Base-by-base conservation (phyloP, 2,329 filamentous ascomycete species). In the Rhynchosporium graminicola region DNA sequence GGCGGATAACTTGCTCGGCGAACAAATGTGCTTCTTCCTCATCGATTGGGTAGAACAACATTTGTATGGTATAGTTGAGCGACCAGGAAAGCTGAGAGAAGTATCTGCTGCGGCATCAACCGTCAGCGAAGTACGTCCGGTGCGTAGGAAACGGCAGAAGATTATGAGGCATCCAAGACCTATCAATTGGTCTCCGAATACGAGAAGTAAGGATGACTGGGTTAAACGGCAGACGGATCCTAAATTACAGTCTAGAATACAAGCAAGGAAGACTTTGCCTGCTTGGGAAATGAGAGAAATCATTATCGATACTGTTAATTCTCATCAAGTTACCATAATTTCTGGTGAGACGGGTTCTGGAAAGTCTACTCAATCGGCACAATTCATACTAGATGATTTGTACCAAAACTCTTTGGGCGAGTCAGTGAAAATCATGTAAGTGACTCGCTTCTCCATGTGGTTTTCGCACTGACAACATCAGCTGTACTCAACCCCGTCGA, bases 301-400 rank as follows among this genome's bases (percentile, higher is more conserved):
- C 1, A 91, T 99, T 36, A 85, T 98, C 9, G 76, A 83, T 26
- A 89, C 90, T 0, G 90, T 99, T 55, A 83, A 83, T 47, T 79
- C 82, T 4, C 87, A 94, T 71, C 89, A 97, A 75, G 92, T 99
- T 57, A 97, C 92, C 0, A 97, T 99, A 71, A 95, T 99, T 70
- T 96, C 93, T 48, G 95, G 95, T 69, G 95, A 98, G 77, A 99
- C 95, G 3, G 95, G 95, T 59, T 97, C 92, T 20, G 95, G 95
- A 73, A 99, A 99, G 77, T 97, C 91, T 55, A 98, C 95, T 0
- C 95, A 99, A 75, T 95, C 92, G 2, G 92, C 98, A 40, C 95
- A 99, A 75, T 99, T 98, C 75, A 83, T 99, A 48, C 81, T 99
- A 1, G 95, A 99, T 71, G 91, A 98, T 70, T 80, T 98, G 66